Conservation (phyloP, 2,329 filamentous ascomycete genomes). For the Beauveria sp. region DNA sequence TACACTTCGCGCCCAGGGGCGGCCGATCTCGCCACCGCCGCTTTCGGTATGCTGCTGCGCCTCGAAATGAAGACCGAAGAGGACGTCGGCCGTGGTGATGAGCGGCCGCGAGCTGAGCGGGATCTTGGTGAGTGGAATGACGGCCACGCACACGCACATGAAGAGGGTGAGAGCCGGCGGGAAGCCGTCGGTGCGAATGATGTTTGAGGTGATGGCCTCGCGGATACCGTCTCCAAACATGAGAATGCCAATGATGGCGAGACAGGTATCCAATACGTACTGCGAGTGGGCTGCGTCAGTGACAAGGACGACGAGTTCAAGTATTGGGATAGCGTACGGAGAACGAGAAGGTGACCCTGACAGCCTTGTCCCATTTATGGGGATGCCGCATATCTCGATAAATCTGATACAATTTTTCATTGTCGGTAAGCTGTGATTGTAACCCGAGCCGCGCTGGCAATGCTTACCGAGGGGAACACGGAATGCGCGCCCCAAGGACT, state of each 20-base stretch:
- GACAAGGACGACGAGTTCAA: background rate
- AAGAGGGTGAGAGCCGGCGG: slow-evolving; percentile 65
- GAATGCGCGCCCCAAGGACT: slow-evolving; percentile 59
- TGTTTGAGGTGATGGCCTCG: slow-evolving; percentile 86
- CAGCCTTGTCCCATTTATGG: slow-evolving; percentile 66
- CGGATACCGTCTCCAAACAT: slow-evolving; percentile 92
- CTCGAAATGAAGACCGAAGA: slow-evolving; percentile 62
- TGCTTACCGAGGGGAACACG: slow-evolving; percentile 66
- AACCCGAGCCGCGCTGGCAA: slow-evolving; percentile 13
- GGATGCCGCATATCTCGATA: slow-evolving; percentile 64
- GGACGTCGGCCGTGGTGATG: slow-evolving; percentile 73
- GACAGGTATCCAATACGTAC: slow-evolving; percentile 72
- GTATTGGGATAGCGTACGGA: slow-evolving; percentile 47
- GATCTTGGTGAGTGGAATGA: slow-evolving; percentile 94
- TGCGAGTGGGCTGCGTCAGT: slow-evolving; percentile 21
- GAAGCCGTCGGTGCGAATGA: slow-evolving; percentile 68
- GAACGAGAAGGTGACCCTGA: slow-evolving; percentile 77
- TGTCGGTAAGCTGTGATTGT: background rate
- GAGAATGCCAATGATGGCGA: slow-evolving; percentile 75
- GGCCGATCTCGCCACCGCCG: slow-evolving; percentile 32
- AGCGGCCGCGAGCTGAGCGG: slow-evolving; percentile 84
- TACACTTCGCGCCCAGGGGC: slow-evolving; percentile 14
- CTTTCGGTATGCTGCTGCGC: slow-evolving; percentile 26
- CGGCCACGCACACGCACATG: slow-evolving; percentile 78
- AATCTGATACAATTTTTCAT: slow-evolving; percentile 31